Percentiles rank a stretch among this genome's conserved stretches.
phyloP scores from a whole-genome alignment of 257 asterid genomes.

The Solanum medicagineum region DNA sequence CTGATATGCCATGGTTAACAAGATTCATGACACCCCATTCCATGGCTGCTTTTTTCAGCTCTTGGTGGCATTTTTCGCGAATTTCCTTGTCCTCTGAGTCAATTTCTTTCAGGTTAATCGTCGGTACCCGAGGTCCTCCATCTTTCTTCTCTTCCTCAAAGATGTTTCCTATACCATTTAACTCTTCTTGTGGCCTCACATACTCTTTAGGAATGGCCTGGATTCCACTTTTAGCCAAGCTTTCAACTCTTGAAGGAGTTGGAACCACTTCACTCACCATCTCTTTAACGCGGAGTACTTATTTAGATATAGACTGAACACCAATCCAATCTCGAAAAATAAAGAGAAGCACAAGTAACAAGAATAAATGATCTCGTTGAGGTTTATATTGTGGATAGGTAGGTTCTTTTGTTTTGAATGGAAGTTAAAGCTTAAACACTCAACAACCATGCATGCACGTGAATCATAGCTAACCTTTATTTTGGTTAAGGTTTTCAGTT shows the following conservation, averaged over 20 bases:
- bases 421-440: not conserved
- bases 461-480: not conserved
- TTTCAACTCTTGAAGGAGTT: constrained; percentile 39
- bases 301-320: not conserved
- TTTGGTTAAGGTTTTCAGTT: not conserved
- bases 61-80: constrained; percentile 30
- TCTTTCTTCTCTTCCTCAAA: constrained; percentile 42
- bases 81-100: constrained; percentile 28
- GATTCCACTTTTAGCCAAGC: constrained; percentile 45
- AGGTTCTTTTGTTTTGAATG: not conserved
- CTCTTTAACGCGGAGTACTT: not conserved
- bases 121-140: constrained; percentile 56
- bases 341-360: not conserved
- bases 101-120: constrained; percentile 33
- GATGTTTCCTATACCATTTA: constrained; percentile 40
- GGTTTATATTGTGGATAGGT: not conserved
- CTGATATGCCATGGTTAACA: constrained; percentile 58
- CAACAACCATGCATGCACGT: not conserved
- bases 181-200: constrained; percentile 59
- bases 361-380: not conserved
- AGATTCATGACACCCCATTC: constrained; percentile 98
- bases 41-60: constrained; percentile 53
- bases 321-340: not conserved
- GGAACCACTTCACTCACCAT: constrained; percentile 4
- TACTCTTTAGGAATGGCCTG: constrained; percentile 65